Evolutionary conservation across 2,329 filamentous ascomycete genomes (phyloP).

Genomic region (Alternaria atra): DNA sequence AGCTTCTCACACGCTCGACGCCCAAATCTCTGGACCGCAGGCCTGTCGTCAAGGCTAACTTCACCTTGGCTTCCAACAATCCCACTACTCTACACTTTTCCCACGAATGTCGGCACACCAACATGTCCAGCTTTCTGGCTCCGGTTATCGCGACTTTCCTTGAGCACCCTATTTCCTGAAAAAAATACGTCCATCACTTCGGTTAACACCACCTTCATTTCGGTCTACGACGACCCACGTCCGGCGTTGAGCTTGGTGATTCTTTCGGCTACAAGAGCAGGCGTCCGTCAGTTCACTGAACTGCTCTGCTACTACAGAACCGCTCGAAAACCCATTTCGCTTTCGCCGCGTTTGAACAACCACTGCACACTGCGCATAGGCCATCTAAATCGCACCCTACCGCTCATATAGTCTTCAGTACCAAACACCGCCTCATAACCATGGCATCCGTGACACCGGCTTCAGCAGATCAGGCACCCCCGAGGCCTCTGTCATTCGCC

Average conservation of each 20-base stretch:
- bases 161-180: constrained; percentile 60
- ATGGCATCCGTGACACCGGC: constrained; percentile 48
- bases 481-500: constrained; percentile 73
- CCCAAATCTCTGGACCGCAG: constrained; percentile 17
- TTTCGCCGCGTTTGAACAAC: constrained; percentile 9
- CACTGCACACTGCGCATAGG: constrained; percentile 11
- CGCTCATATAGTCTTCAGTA: constrained; percentile 20
- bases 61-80: constrained; percentile 21
- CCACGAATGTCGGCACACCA: constrained; percentile 58
- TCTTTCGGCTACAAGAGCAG: constrained; percentile 17
- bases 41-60: constrained; percentile 25
- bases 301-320: not conserved
- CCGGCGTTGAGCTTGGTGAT: constrained; percentile 36
- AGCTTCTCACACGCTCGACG: constrained; percentile 20
- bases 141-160: constrained; percentile 60
- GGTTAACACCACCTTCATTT: constrained; percentile 42
- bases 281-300: constrained; percentile 3
- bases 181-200: constrained; percentile 38
- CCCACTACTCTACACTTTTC: constrained; percentile 25
- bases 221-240: constrained; percentile 31
- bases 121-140: constrained; percentile 60
- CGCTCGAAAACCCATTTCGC: not conserved
- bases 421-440: constrained; percentile 10
- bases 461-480: constrained; percentile 42
- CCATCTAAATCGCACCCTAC: constrained; percentile 12